Conservation (phyloP, 1,284 basidiomycete genomes). For the Ustilago hordei region DNA sequence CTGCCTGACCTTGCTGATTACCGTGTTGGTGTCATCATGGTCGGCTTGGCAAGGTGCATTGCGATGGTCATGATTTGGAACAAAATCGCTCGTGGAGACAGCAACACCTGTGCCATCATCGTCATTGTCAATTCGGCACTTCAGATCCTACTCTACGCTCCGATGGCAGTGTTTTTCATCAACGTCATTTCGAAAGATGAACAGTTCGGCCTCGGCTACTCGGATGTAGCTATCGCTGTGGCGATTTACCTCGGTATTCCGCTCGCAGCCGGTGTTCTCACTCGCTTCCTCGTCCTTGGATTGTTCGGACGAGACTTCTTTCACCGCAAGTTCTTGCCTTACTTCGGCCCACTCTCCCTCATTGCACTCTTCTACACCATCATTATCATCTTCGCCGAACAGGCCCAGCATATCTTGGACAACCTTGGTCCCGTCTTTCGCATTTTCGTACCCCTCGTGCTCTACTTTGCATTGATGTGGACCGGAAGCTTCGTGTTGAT, state of each 20-base stretch:
- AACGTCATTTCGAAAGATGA: constrained; percentile 74
- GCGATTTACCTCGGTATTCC: constrained; percentile 76
- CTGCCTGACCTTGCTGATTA: constrained; percentile 75
- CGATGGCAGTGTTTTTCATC: constrained; percentile 81
- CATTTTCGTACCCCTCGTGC: constrained; percentile 78
- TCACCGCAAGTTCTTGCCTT: constrained; percentile 76
- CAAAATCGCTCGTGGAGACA: constrained; percentile 80
- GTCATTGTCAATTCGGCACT: constrained; percentile 75
- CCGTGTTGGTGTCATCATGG: constrained; percentile 74
- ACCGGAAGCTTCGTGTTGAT: constrained; percentile 75
- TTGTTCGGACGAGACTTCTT: constrained; percentile 73
- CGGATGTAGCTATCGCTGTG: constrained; percentile 79
- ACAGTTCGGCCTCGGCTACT: constrained; percentile 76
- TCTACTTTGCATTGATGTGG: constrained; percentile 85
- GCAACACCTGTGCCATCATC: constrained; percentile 80
- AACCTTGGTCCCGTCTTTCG: constrained; percentile 57
- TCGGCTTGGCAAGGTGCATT: constrained; percentile 74
- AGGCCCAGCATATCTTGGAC: constrained; percentile 69
- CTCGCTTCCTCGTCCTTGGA: constrained; percentile 75
- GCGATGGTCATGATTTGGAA: constrained; percentile 73
- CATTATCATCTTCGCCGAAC: constrained; percentile 81
- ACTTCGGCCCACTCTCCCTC: constrained; percentile 79
- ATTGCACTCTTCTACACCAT: constrained; percentile 75
- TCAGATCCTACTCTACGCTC: constrained; percentile 83
- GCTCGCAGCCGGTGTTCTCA: constrained; percentile 77